Conservation (phyloP, 2,329 filamentous ascomycete species). For the Aspergillus intermedius region DNA sequence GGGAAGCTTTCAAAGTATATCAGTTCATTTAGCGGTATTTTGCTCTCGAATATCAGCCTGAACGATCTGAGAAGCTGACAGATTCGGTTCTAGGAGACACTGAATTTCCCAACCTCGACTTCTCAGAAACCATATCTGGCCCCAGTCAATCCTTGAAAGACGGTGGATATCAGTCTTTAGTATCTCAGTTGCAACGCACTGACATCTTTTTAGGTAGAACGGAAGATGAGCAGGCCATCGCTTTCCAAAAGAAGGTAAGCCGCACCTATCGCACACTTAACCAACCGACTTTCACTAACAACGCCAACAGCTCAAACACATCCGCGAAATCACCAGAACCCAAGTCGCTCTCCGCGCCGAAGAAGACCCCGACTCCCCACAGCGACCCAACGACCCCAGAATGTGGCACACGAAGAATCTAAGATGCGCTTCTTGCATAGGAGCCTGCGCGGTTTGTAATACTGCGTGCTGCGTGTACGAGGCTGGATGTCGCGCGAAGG, state of each 20-base stretch:
- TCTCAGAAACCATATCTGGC: neutral
- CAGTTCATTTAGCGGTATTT: neutral
- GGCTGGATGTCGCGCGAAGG: slow-evolving; percentile 2
- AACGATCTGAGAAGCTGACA: neutral
- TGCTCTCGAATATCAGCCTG: neutral
- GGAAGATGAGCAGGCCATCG: neutral
- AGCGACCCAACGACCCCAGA: slow-evolving; percentile 11
- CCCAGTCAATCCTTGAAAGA: neutral
- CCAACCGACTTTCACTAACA: neutral
- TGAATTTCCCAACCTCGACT: neutral
- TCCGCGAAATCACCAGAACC: slow-evolving; percentile 12
- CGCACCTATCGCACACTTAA: neutral
- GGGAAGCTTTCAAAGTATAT: neutral
- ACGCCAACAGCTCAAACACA: slow-evolving; percentile 1
- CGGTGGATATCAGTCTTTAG: neutral
- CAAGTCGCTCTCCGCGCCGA: slow-evolving; percentile 2
- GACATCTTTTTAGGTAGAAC: neutral
- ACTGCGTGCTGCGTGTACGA: slow-evolving; percentile 28
- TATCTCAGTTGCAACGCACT: neutral
- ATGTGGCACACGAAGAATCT: slow-evolving; percentile 27
- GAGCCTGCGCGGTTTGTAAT: slow-evolving; percentile 23
- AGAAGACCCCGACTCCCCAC: neutral
- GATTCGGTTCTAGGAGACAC: neutral
- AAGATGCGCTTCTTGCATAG: slow-evolving; percentile 23
- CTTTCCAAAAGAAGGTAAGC: neutral